Evolutionary conservation across 23 red algal genomes (phyloP).

Genomic region (Gracilaria vermiculophylla): DNA sequence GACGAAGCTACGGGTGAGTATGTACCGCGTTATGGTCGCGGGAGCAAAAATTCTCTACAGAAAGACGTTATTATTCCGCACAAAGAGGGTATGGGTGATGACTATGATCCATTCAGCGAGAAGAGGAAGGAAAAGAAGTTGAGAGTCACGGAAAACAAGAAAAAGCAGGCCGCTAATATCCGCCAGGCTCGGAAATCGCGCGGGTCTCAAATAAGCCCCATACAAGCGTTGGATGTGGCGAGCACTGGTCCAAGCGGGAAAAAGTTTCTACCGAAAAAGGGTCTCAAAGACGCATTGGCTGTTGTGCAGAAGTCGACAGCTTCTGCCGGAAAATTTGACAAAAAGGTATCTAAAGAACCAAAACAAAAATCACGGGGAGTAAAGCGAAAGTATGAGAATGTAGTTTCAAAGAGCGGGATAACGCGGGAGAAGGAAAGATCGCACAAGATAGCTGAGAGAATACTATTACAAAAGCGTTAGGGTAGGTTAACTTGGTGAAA

Average conservation of each 20-base stretch:
- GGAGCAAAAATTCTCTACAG: constrained; percentile 39
- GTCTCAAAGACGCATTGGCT: constrained; percentile 44
- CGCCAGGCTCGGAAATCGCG: neutral
- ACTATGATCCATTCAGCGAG: constrained; percentile 57
- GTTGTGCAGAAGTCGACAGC: constrained; percentile 72
- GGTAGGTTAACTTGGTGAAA: constrained; percentile 1
- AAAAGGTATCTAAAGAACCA: constrained; percentile 38
- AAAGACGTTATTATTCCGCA: constrained; percentile 58
- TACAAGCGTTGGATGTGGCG: constrained; percentile 64
- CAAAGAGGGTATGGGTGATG: constrained; percentile 63
- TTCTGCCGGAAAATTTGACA: constrained; percentile 73
- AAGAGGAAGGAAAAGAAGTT: constrained; percentile 43
- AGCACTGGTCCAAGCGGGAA: constrained; percentile 35
- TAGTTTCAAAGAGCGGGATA: constrained; percentile 35
- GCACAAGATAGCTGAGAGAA: constrained; percentile 47
- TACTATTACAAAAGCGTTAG: constrained; percentile 21
- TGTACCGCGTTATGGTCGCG: constrained; percentile 72
- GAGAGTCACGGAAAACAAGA: constrained; percentile 46
- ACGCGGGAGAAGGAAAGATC: constrained; percentile 46
- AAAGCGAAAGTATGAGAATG: constrained; percentile 45
- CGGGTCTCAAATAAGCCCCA: constrained; percentile 11
- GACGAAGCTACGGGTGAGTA: constrained; percentile 74
- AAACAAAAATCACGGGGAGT: constrained; percentile 33
- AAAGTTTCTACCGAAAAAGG: constrained; percentile 38
- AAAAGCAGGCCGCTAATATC: constrained; percentile 38